A percentile compares a stretch with the other conserved stretches of the same genome.
phyloP scores from a whole-genome alignment of 345 rosid genomes.

The Ricinus communis region DNA sequence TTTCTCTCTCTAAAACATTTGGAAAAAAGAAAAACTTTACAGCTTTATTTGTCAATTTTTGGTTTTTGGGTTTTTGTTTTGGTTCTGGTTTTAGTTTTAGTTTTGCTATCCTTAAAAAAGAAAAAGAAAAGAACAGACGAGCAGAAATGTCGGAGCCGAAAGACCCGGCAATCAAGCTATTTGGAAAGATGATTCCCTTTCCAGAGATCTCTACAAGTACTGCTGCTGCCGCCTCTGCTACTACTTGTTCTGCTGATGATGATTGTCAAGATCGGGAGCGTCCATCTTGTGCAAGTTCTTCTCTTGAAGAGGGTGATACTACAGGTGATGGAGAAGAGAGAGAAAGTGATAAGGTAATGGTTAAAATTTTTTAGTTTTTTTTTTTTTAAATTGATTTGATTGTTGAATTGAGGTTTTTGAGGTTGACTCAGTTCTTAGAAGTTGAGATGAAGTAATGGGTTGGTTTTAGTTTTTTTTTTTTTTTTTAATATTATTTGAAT shows the following conservation, averaged over 20 bases:
- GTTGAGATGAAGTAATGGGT: conserved; percentile 26
- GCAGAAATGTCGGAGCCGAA: conserved; percentile 64
- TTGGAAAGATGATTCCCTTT: conserved; percentile 82
- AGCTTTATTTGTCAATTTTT: background rate
- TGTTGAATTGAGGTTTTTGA: background rate
- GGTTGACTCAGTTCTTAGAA: conserved; percentile 24
- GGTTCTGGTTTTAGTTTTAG: background rate
- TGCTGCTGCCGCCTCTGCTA: background rate
- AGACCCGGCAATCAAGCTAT: conserved; percentile 88
- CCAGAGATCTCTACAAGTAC: conserved; percentile 39
- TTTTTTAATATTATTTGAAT: background rate
- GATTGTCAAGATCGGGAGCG: conserved; percentile 40
- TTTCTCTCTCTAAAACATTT: background rate
- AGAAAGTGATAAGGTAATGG: conserved; percentile 35
- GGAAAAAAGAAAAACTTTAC: background rate
- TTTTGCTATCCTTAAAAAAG: background rate
- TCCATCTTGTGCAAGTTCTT: conserved; percentile 37
- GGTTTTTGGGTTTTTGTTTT: background rate
- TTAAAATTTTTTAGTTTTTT: background rate
- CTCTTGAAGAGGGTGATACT: conserved; percentile 24
- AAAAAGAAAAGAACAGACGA: background rate
- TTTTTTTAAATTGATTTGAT: conserved; percentile 4
- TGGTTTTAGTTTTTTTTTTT: conserved; percentile 21
- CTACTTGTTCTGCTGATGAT: conserved; percentile 18
- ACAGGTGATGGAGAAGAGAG: conserved; percentile 34